Base-by-base conservation (phyloP, 768 basidiomycete genomes). In the Tricholoma matsutake region DNA sequence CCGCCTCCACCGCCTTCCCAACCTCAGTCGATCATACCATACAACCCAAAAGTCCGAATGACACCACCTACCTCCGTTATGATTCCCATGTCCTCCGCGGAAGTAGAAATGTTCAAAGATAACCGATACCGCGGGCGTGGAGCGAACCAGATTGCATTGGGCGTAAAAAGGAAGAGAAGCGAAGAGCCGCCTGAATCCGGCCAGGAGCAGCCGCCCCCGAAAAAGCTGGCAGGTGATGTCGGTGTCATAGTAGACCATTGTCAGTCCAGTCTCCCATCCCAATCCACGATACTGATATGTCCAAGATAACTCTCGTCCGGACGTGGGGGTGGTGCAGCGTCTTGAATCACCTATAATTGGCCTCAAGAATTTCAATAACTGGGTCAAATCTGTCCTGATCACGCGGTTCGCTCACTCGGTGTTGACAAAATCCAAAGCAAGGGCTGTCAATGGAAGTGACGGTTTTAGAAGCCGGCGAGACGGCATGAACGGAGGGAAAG, bases 301-400 rank as follows among this genome's bases (percentile, higher is more conserved):
- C 64, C 13, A 59, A 97, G 96, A 99, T 75, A 98, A 99, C 73
- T 83, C 86, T 13, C 86, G 97, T 10, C 95, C 95, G 6, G 95
- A 99, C 61, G 90, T 96, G 9, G 94, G 94, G 59, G 85, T 93
- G 31, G 80, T 86, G 9, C 87, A 91, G 68, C 91, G 97, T 32
- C 83, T 83, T 64, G 86, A 90, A 16, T 98, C 96, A 6, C 94
- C 95, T 45, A 99, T 98, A 67, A 94, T 97, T 58, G 97, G 97
- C 37, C 84, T 99, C 58, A 98, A 97, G 75, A 90, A 84, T 71
- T 99, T 98, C 78, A 99, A 99, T 78, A 99, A 99, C 78, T 99
- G 97, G 97, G 90, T 98, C 67, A 99, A 99, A 74, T 94, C 94
- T 9, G 96, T 98, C 16, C 81, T 98, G 63, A 97, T 99, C 69